phyloP scores from a whole-genome alignment of 331 rosid genomes.

The Phaseolus coccineus region DNA sequence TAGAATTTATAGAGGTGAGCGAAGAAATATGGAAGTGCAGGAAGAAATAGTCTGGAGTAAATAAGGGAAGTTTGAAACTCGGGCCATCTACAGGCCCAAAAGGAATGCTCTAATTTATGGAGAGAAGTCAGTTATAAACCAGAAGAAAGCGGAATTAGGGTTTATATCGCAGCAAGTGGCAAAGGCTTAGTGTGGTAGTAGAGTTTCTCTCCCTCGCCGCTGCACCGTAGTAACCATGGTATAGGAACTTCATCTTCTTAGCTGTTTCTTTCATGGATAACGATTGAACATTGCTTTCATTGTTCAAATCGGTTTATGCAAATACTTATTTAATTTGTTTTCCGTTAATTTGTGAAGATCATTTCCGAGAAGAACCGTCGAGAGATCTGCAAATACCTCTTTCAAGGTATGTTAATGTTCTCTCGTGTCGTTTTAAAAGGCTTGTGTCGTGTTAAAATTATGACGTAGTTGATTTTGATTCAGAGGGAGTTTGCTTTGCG shows the following conservation, averaged over 20 bases:
- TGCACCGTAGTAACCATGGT: slow-evolving; percentile 44
- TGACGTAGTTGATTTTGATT: not conserved
- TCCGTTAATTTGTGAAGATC: slow-evolving; percentile 50
- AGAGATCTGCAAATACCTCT: slow-evolving; percentile 95
- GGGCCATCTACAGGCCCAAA: slow-evolving; percentile 14
- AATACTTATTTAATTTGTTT: not conserved
- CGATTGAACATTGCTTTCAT: not conserved
- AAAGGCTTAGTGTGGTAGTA: not conserved
- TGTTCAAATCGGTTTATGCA: not conserved
- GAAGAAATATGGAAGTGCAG: too few species aligned
- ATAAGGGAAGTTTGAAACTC: not conserved
- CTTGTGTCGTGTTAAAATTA: not conserved
- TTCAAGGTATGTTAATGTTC: slow-evolving; percentile 62
- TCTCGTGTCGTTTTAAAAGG: not conserved
- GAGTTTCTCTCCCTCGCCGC: slow-evolving; percentile 7
- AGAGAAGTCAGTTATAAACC: not conserved
- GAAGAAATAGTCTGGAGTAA: too few species aligned
- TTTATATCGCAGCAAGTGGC: slow-evolving; percentile 16
- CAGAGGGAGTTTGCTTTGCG: slow-evolving; percentile 96
- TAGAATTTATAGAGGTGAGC: too few species aligned
- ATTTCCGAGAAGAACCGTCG: slow-evolving; percentile 85
- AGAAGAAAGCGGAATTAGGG: slow-evolving; percentile 19
- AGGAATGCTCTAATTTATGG: not conserved
- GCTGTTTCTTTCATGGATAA: not conserved
- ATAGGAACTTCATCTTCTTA: not conserved